Conservation (phyloP, 176 grass and related monocot genomes). For the Rhynchospora breviuscula region DNA sequence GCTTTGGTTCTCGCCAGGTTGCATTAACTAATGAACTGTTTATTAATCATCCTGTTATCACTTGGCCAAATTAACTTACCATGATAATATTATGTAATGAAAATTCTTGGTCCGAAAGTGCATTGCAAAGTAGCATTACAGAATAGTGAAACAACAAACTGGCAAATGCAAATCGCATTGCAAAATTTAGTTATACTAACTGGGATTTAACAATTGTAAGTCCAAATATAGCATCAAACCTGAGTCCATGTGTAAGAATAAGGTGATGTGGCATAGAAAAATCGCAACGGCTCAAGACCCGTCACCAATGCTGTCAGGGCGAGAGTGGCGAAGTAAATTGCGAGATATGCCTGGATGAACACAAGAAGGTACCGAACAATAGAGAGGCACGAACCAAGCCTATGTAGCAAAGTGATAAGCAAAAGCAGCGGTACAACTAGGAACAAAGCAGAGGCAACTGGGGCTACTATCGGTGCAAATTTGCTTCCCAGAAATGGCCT, state of each 20-base stretch:
- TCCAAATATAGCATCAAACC: constrained; percentile 19
- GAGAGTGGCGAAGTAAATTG: constrained; percentile 97
- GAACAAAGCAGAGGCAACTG: constrained; percentile 47
- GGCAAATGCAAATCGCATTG: neutral
- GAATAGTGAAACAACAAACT: neutral
- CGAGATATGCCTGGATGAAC: constrained; percentile 89
- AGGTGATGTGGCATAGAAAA: constrained; percentile 90
- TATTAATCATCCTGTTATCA: neutral
- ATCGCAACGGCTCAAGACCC: constrained; percentile 82
- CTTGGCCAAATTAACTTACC: neutral
- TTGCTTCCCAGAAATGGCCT: constrained; percentile 59
- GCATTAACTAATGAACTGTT: neutral
- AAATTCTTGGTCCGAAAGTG: neutral
- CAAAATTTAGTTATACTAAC: neutral
- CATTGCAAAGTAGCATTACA: too few relatives aligned
- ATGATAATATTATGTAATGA: neutral
- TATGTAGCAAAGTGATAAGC: constrained; percentile 58
- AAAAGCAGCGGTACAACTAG: constrained; percentile 61
- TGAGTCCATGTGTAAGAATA: constrained; percentile 87
- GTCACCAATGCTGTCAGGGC: constrained; percentile 57
- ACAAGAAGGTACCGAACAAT: constrained; percentile 61
- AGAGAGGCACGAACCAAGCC: constrained; percentile 62
- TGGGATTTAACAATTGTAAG: neutral
- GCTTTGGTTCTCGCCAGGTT: neutral
- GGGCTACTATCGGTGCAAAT: constrained; percentile 47